Base-by-base conservation (phyloP, 2,329 filamentous ascomycete genomes). In the Scedosporium dehoogii region DNA sequence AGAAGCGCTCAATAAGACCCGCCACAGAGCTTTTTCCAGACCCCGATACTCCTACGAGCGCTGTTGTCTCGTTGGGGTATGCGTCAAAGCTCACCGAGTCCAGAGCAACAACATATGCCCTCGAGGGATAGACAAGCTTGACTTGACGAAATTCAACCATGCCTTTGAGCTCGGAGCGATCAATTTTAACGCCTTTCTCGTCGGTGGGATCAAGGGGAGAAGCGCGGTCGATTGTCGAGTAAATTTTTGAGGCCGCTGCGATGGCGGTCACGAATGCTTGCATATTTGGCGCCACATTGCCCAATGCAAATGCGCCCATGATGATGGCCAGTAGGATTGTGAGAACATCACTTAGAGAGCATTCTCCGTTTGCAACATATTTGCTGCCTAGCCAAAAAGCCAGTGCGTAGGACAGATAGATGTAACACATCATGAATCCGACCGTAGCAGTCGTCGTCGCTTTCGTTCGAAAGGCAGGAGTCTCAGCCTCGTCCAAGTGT, bases 251-350 rank as follows among this genome's bases (percentile, higher is more conserved):
- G 1, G 89, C 90, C 2, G 91, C 91, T 10, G 89, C 89, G 1
- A 91, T 78, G n/a, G 83, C 87, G 7, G 85, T 88, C 0, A 85
- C 88, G 68, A 96, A 92, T 41, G 91, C 89, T 70, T 92, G 88
- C 1, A 85, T 74, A 68, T 93, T 89, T 0, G 91, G 90, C 2
- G 85, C 85, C 41, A 92, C 84, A 65, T 91, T 91, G 51, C 90
- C 90, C 44, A 96, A 77, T 58, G 87, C 87, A 73, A 96, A 92
- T 3, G 91, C 88, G 58, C 90, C 91, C 61, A 92, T 90, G 78
- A 96, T 88, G 68, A 93, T 85, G 56, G 89, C 81, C 80, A 96
- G 84, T 70, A 93, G 78, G 64, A 93, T 90, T 5, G 86, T 94
- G 46, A 96, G 73, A 21, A 96, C 82, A 56, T 84, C 78, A 9